A percentile compares a stretch with the other conserved stretches of the same genome.
Conservation (phyloP, 1,284 basidiomycete genomes). For the Sporisorium iseilematis-ciliati region DNA sequence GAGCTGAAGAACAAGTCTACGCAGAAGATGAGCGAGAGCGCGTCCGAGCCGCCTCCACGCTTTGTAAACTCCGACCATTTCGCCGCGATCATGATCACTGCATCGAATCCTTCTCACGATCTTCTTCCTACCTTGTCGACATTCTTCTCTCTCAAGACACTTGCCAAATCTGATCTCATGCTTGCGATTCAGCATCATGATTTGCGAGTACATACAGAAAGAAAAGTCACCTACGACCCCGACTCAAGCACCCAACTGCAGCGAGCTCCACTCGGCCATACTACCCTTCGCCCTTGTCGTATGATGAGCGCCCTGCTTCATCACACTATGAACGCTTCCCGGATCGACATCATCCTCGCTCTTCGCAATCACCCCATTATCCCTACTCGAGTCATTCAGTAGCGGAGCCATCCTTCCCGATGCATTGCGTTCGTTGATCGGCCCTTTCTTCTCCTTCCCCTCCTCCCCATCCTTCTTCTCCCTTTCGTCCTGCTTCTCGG, state of each 20-base stretch:
- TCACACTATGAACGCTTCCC: slow-evolving; percentile 22
- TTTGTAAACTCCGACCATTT: background rate
- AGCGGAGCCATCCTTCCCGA: slow-evolving; percentile 49
- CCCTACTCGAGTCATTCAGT: slow-evolving; percentile 30
- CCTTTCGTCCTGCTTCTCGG: background rate
- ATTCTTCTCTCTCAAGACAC: background rate
- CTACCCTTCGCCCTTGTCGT: slow-evolving; percentile 53
- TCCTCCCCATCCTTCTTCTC: background rate
- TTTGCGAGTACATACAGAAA: background rate
- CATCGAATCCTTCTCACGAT: background rate
- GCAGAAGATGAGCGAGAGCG: slow-evolving; percentile 2
- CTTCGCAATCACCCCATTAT: slow-evolving; percentile 36
- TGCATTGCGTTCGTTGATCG: slow-evolving; percentile 47
- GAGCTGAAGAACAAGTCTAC: background rate
- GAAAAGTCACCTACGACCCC: background rate
- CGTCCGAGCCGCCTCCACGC: slow-evolving; percentile 29
- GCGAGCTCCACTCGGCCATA: slow-evolving; percentile 54
- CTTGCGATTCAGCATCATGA: background rate
- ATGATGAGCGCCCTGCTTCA: slow-evolving; percentile 17
- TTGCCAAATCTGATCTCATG: background rate
- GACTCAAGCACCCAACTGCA: slow-evolving; percentile 54
- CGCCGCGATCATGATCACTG: slow-evolving; percentile 3
- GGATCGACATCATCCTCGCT: slow-evolving; percentile 19
- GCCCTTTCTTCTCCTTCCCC: slow-evolving; percentile 11
- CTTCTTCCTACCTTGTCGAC: background rate